Conservation (phyloP, 257 asterid species). For the Euphrasia confusa region DNA sequence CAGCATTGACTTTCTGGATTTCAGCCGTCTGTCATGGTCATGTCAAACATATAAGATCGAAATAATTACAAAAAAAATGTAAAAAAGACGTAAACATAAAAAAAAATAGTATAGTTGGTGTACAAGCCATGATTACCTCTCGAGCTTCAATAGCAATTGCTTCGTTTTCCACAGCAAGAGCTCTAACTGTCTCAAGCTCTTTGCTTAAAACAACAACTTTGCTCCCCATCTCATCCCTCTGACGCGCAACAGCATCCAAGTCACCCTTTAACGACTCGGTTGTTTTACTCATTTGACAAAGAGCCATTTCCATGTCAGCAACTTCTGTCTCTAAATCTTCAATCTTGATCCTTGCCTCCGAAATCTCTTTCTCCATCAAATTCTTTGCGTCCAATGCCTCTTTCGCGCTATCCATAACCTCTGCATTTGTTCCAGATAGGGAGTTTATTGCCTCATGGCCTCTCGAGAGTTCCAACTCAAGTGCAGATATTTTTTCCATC, state of each 20-base stretch:
- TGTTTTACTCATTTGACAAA: constrained; percentile 49
- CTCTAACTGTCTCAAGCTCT: constrained; percentile 56
- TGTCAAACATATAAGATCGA: constrained; percentile 20
- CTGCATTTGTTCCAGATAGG: constrained; percentile 43
- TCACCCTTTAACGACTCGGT: constrained; percentile 52
- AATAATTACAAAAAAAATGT: too few species aligned
- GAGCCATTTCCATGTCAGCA: constrained; percentile 51
- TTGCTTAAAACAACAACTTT: constrained; percentile 39
- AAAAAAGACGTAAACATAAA: too few species aligned
- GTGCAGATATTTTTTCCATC: constrained; percentile 41
- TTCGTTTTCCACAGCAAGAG: constrained; percentile 72
- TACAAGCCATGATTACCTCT: constrained; percentile 51
- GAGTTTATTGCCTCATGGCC: constrained; percentile 39
- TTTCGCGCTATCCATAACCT: constrained; percentile 44
- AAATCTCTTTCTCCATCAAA: constrained; percentile 52
- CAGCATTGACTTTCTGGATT: constrained; percentile 43
- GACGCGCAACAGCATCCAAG: constrained; percentile 43
- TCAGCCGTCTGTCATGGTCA: constrained; percentile 52
- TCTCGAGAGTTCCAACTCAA: constrained; percentile 47
- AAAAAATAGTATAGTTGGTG: too few species aligned
- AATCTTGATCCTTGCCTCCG: constrained; percentile 38
- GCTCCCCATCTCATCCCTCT: constrained; percentile 49
- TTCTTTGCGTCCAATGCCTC: constrained; percentile 44
- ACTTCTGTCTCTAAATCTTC: constrained; percentile 65
- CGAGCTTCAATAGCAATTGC: constrained; percentile 62